Evolutionary conservation across 2,329 filamentous ascomycete genomes (phyloP).

Genomic region (Endocalyx cinctus): DNA sequence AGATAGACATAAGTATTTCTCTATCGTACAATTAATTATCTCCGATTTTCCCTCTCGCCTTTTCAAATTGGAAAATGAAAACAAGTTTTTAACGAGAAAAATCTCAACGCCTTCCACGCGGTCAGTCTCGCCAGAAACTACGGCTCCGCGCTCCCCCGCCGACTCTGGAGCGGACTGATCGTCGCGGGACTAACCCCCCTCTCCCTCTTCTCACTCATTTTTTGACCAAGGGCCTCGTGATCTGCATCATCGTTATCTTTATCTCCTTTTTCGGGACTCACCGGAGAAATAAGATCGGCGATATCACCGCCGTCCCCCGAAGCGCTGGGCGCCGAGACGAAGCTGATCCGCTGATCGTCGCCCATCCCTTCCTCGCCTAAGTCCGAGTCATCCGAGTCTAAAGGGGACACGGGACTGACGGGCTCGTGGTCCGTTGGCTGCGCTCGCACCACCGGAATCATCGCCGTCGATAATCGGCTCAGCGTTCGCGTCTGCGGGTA

Average conservation of each 20-base stretch:
- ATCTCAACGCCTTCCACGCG: too few species aligned
- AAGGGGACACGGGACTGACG: conserved; percentile 2
- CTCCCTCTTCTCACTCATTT: conserved; percentile 1
- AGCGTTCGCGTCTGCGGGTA: not conserved
- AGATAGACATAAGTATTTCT: too few species aligned
- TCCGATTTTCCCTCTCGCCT: not conserved
- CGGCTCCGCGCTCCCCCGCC: conserved; percentile 10
- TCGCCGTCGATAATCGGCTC: too few species aligned
- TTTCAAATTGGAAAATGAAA: not conserved
- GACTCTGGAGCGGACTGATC: conserved; percentile 19
- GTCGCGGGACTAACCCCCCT: conserved; percentile 8
- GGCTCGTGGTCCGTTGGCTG: too few species aligned
- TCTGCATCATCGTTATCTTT: conserved; percentile 8
- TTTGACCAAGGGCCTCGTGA: conserved; percentile 14
- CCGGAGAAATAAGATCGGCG: too few species aligned
- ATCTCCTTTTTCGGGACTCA: conserved; percentile 2
- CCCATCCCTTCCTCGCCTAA: conserved; percentile 11
- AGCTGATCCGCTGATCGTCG: conserved; percentile 3
- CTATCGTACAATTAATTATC: too few species aligned
- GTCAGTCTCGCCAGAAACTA: conserved; percentile 2
- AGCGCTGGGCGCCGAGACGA: conserved; percentile 12
- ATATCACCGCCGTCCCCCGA: too few species aligned
- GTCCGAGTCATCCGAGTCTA: conserved; percentile 14
- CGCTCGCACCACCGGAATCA: too few species aligned
- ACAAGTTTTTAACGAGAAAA: too few species aligned